These are phyloP conservation scores for Exophiala bonariae DNA, from an alignment of 2,329 filamentous ascomycete genomes.

Conservation along the genomic window DNA sequence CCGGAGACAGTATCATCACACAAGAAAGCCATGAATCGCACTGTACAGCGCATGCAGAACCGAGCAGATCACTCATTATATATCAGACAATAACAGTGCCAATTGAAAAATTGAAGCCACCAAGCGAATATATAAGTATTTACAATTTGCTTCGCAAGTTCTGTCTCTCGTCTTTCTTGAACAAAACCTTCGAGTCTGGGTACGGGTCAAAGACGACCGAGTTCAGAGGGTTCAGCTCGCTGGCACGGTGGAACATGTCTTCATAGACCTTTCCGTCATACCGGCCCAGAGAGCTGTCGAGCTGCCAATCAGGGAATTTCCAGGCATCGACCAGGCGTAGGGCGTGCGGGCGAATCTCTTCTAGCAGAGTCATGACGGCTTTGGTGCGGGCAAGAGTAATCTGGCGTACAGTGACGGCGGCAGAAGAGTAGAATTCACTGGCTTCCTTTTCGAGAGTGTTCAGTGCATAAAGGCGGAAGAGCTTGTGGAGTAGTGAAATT, in stretches of 20 bases:
- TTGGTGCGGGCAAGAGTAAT: conserved; percentile 67
- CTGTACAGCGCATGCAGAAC: too few relatives aligned
- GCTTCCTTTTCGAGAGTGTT: conserved; percentile 68
- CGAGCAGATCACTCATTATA: too few relatives aligned
- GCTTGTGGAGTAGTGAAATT: conserved; percentile 59
- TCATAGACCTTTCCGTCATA: conserved; percentile 77
- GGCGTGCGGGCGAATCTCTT: conserved; percentile 71
- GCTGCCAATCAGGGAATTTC: conserved; percentile 76
- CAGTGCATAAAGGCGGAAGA: conserved; percentile 66
- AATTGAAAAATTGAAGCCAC: too few relatives aligned
- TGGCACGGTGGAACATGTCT: conserved; percentile 73
- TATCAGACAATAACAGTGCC: too few relatives aligned
- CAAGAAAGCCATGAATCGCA: too few relatives aligned
- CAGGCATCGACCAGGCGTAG: conserved; percentile 70
- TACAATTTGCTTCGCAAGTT: conserved; percentile 18
- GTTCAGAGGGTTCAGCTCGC: conserved; percentile 72
- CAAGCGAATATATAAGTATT: too few relatives aligned
- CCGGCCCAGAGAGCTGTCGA: conserved; percentile 69
- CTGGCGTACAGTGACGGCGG: conserved; percentile 69
- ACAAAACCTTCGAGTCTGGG: conserved; percentile 60
- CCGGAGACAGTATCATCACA: too few relatives aligned
- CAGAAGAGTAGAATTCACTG: conserved; percentile 69
- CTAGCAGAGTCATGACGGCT: conserved; percentile 66
- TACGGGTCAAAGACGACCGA: conserved; percentile 72
- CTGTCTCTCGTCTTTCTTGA: conserved; percentile 53